These are phyloP conservation scores for Saccharomyces mikatae DNA, from an alignment of 805 yeast genomes.

Conservation along the genomic window DNA sequence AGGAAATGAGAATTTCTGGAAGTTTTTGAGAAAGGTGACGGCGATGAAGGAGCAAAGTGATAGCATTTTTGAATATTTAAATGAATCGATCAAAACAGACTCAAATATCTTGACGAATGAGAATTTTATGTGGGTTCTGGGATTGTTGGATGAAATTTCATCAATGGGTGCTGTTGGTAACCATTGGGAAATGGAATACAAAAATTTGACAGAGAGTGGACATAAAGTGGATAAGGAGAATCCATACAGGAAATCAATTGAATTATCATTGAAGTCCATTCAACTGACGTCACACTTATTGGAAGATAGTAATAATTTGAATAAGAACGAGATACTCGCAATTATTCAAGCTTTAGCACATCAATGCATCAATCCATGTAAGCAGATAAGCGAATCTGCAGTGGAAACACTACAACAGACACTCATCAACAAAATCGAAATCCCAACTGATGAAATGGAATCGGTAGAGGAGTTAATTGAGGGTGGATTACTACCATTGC, in stretches of 20 bases:
- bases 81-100: slow-evolving; percentile 30
- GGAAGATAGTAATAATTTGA: slow-evolving; percentile 24
- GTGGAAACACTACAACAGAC: slow-evolving; percentile 50
- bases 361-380: slow-evolving; percentile 83
- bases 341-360: slow-evolving; percentile 76
- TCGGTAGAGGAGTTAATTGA: slow-evolving; percentile 56
- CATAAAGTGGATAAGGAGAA: slow-evolving; percentile 37
- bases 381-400: slow-evolving; percentile 64
- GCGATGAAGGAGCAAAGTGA: slow-evolving; percentile 37
- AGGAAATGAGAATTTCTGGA: slow-evolving; percentile 50
- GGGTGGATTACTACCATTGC: slow-evolving; percentile 59
- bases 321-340: slow-evolving; percentile 38
- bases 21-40: slow-evolving; percentile 40
- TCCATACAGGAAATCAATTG: slow-evolving; percentile 48
- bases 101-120: slow-evolving; percentile 34
- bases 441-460: slow-evolving; percentile 32
- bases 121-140: slow-evolving; percentile 60
- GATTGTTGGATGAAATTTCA: slow-evolving; percentile 69
- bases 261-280: slow-evolving; percentile 53
- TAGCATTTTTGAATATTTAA: slow-evolving; percentile 42
- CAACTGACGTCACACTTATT: slow-evolving; percentile 49
- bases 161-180: slow-evolving; percentile 76
- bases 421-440: slow-evolving; percentile 28
- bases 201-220: slow-evolving; percentile 36
- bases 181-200: slow-evolving; percentile 62